These are phyloP conservation scores for Sugiyamaella paludigena DNA, from an alignment of 1,139 yeast species.

Conservation along the genomic window DNA sequence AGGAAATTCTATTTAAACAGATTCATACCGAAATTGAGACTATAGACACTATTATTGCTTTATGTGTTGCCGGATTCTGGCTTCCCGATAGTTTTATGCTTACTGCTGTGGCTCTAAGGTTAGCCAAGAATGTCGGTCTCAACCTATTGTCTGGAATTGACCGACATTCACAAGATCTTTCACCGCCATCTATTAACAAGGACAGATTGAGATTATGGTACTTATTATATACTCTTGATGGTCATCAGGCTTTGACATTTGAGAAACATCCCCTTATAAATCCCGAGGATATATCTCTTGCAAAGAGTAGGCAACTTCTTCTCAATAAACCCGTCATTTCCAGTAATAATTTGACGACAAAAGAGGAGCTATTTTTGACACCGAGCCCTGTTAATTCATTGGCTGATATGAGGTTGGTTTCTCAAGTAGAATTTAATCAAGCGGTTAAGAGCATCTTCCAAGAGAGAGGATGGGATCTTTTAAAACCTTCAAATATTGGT, in stretches of 20 bases:
- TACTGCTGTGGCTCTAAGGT: conserved; percentile 63
- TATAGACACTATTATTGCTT: conserved; percentile 59
- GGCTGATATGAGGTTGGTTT: conserved; percentile 59
- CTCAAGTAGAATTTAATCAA: conserved; percentile 70
- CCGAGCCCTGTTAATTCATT: conserved; percentile 17
- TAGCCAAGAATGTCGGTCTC: conserved; percentile 57
- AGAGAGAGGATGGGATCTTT: conserved; percentile 61
- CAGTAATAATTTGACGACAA: not conserved
- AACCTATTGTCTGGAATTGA: conserved; percentile 28
- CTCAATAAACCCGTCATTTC: conserved; percentile 1
- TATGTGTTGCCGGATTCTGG: conserved; percentile 70
- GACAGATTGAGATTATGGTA: conserved; percentile 64
- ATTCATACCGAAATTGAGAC: conserved; percentile 48
- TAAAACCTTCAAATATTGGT: conserved; percentile 61
- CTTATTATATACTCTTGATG: conserved; percentile 63
- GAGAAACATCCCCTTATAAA: conserved; percentile 57
- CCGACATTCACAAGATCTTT: not conserved
- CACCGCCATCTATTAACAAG: conserved; percentile 33
- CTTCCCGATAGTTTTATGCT: conserved; percentile 62
- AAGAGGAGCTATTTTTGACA: too few species aligned
- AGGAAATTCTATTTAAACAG: conserved; percentile 44
- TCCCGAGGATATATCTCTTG: conserved; percentile 39
- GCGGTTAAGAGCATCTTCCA: conserved; percentile 59
- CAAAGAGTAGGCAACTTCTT: conserved; percentile 18
- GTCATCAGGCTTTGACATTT: conserved; percentile 64